Conservation (phyloP, 768 basidiomycete species). For the Termitomyces sp. region DNA sequence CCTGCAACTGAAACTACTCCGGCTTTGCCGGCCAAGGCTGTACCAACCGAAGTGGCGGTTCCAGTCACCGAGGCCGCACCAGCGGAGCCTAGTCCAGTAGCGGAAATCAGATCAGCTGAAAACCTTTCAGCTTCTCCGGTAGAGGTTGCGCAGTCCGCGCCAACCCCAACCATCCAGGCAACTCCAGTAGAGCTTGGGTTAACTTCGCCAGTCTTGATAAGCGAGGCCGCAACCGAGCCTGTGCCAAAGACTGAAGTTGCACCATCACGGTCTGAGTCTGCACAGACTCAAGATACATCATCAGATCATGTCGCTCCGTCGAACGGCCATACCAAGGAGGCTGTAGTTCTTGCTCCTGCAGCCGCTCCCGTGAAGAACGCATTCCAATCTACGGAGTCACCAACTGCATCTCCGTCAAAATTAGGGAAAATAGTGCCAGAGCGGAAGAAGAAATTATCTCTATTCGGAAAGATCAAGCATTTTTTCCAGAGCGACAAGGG, state of each 20-base stretch:
- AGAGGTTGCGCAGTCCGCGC: background rate
- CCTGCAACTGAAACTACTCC: background rate
- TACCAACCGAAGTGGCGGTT: background rate
- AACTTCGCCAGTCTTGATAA: background rate
- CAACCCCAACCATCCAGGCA: background rate
- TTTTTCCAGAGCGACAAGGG: slow-evolving; percentile 44
- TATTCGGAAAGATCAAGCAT: slow-evolving; percentile 48
- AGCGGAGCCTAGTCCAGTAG: background rate
- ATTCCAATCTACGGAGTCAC: slow-evolving; percentile 20
- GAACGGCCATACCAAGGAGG: slow-evolving; percentile 1
- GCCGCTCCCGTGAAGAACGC: slow-evolving; percentile 12
- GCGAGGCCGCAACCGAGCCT: background rate
- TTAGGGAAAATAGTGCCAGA: slow-evolving; percentile 28
- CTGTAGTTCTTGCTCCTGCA: background rate
- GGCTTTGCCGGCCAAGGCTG: background rate
- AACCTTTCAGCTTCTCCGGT: background rate
- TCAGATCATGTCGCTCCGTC: background rate
- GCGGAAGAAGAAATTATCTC: slow-evolving; percentile 47
- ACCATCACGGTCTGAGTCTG: background rate
- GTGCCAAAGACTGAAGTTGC: background rate
- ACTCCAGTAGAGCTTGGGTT: background rate
- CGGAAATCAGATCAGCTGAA: background rate
- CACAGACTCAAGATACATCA: background rate
- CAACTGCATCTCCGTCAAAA: slow-evolving; percentile 19
- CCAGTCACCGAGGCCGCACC: background rate